Base-by-base conservation (phyloP, 192 early-diverging fungal genomes). In the Rhizophagus clarus region DNA sequence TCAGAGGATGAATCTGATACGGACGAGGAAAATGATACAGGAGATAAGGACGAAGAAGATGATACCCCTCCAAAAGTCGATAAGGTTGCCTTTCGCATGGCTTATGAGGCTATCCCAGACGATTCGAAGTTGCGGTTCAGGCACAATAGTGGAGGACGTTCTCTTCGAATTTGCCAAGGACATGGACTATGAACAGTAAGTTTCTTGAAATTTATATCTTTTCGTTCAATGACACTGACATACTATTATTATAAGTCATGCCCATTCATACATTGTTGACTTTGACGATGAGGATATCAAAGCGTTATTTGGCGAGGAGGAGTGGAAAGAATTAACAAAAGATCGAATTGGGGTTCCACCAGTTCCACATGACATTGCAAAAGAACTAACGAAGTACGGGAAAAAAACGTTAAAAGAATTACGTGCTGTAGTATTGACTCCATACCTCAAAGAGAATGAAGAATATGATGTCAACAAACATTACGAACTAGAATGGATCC, bases 181-280 rank as follows among this genome's bases (percentile, higher is more conserved):
- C 37, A 64, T 40, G 29, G 76, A 77, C 17, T 77, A 77, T 66
- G 76, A 77, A 66, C 76, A 77, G 62, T 77, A 77, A 77, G 76
- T 66, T 42, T 74, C 32, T 66, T 24, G 22, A 66, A 77, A 28
- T 37, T 42, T 64, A 67, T 73, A 72, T 64, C 40, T 26, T 66
- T 1, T 26, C 32, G 47, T 77, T 77, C 61, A n/a, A 77, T 32
- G 29, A 67, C 66, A 77, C 62, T 77, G 24, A 77, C n/a, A 45
- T 47, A 63, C 66, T 61, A 64, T 77, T 64, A n/a, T n/a, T n/a
- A n/a, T n/a, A n/a, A 77, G 75, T 5, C 62, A 77, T 77, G n/a
- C 62, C 20, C 75, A 77, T 64, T 77, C 62, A 37, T 77, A 77
- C 66, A 77, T 77, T 45, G 37, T 77, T 20, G 62, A 64, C 31